Evolutionary conservation across 306 rosid genomes (phyloP).

Genomic region (Pachyrhizus erosus): DNA sequence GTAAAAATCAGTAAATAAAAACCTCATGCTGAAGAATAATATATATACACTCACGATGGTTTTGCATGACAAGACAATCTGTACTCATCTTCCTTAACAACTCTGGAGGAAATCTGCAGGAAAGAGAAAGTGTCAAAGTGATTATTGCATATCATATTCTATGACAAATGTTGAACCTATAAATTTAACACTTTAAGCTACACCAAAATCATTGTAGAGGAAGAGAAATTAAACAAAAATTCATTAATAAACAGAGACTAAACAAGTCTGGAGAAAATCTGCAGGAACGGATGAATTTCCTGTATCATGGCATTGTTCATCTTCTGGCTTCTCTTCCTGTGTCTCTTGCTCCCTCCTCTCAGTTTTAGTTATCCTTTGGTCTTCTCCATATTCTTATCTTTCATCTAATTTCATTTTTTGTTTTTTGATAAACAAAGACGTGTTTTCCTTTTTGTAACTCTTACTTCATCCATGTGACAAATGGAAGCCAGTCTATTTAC

Average conservation of each 20-base stretch:
- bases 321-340: background rate
- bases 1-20: constrained; percentile 9
- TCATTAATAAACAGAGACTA: background rate
- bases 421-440: background rate
- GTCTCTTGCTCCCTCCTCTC: background rate
- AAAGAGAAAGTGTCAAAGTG: constrained; percentile 27
- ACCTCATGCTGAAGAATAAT: background rate
- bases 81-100: constrained; percentile 73
- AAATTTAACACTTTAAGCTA: constrained; percentile 7
- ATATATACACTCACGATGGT: constrained; percentile 70
- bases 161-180: background rate
- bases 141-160: background rate
- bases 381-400: background rate
- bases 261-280: constrained; percentile 11
- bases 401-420: background rate
- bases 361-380: background rate
- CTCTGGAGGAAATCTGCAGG: constrained; percentile 81
- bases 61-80: constrained; percentile 89
- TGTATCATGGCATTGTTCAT: background rate
- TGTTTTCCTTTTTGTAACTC: background rate
- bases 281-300: background rate
- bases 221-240: background rate
- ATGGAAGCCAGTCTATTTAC: background rate
- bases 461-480: background rate
- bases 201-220: background rate